Evolutionary conservation across 2,329 filamentous ascomycete genomes (phyloP), one percentile per base, ranked within the genome.

Genomic region (Nemania sp.): DNA sequence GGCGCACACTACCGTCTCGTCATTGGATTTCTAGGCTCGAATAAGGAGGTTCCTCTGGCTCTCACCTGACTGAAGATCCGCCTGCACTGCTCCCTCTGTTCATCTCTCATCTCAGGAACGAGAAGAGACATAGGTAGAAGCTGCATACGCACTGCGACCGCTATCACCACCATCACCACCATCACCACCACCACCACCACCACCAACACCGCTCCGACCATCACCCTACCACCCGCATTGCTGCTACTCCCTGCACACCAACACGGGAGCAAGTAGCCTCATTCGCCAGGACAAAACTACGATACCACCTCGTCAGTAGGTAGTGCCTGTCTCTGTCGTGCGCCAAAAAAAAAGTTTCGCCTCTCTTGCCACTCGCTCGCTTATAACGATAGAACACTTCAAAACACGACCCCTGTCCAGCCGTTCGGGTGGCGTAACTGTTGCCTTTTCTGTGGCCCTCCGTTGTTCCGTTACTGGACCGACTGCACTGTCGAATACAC

Each of bases 371-470:
- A 63, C 59, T 54, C 53, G 53, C 43, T 54, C 57, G 57, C 52
- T 53, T 59, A 54, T 34, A 61, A 58, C 45, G 59, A 62, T 46
- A 62, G 25, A 45, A 11, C 4, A 10, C 5, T 17, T n/a, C 17
- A 21, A 12, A 20, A 11, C 3, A 17, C 42, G 42, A 69, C 67
- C 68, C 65, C 65, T 68, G 69, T 58, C 62, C 67, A 65, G 69
- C 69, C 70, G 71, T 70, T 67, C 67, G 65, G 64, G 69, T 71
- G 60, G 70, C 67, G 62, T 60, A 47, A 50, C 67, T 70, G 67
- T 49, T 64, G 53, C 56, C 46, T 29, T 34, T 32, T 48, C 15
- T 25, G 45, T 45, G 34, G 57, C 18, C 57, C 25, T 42, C 47
- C 17, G 56, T 40, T 11, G 42, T 42, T 42, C 15, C 35, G 18